These are phyloP conservation scores for Venturia pyrina DNA, from an alignment of 2,329 filamentous ascomycete genomes.

Conservation along the genomic window DNA sequence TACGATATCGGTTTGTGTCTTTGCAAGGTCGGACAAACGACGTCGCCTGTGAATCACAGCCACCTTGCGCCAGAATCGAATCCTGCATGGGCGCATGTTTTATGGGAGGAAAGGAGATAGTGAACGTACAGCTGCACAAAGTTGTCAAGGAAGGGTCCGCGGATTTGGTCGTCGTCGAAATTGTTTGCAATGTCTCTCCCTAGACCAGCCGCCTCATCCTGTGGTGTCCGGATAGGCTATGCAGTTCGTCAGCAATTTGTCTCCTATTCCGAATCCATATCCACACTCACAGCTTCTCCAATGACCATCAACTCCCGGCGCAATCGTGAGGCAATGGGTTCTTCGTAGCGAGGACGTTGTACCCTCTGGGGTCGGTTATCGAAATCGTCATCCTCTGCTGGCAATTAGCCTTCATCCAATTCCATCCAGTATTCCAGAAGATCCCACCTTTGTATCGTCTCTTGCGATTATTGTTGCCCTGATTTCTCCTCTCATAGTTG, in stretches of 20 bases:
- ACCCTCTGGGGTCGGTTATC: not conserved
- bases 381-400: constrained; percentile 12
- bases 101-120: not conserved
- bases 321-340: constrained; percentile 12
- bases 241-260: not conserved
- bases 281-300: constrained; percentile 2
- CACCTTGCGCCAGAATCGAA: not conserved
- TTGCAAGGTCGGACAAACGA: not conserved
- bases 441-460: not conserved
- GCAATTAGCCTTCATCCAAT: not conserved
- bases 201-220: constrained; percentile 9
- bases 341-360: constrained; percentile 11
- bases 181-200: constrained; percentile 11
- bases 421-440: not conserved
- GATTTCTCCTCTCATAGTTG: not conserved
- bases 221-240: constrained; percentile 1
- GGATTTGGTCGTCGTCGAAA: constrained; percentile 13
- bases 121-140: constrained; percentile 7
- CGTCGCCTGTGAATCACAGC: not conserved
- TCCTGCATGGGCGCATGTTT: not conserved
- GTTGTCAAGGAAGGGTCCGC: constrained; percentile 9
- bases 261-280: not conserved
- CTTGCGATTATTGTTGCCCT: constrained; percentile 8
- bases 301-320: constrained; percentile 11
- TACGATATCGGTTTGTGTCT: not conserved